Percentiles rank a stretch among this genome's conserved stretches.
These are phyloP conservation scores for Naganishia antarctica DNA, from an alignment of 768 basidiomycete species.

Conservation along the genomic window DNA sequence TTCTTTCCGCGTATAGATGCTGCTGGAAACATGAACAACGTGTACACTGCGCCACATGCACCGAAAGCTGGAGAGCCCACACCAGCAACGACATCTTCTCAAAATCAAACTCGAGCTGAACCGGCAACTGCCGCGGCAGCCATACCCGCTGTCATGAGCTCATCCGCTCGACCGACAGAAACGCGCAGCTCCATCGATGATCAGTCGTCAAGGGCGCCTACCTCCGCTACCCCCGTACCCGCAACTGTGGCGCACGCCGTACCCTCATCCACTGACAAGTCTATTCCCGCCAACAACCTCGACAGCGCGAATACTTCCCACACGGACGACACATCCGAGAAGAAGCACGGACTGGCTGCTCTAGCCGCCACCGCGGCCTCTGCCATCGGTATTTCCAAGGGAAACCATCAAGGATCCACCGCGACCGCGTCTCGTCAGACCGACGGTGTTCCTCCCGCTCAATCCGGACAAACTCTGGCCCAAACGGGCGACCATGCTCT, in stretches of 20 bases:
- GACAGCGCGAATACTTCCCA: not conserved
- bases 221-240: too few species aligned
- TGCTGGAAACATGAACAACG: conserved; percentile 50
- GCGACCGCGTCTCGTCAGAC: not conserved
- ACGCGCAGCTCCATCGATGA: not conserved
- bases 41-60: conserved; percentile 46
- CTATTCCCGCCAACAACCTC: not conserved
- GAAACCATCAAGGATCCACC: not conserved
- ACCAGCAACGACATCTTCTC: not conserved
- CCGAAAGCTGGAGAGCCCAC: conserved; percentile 24
- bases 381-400: conserved; percentile 4
- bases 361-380: conserved; percentile 9
- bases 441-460: not conserved
- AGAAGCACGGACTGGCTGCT: conserved; percentile 9
- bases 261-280: not conserved
- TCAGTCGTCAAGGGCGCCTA: too few species aligned
- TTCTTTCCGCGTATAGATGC: conserved; percentile 35
- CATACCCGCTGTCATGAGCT: not conserved
- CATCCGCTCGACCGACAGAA: not conserved
- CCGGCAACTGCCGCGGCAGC: not conserved
- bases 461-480: conserved; percentile 2
- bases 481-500: conserved; percentile 21
- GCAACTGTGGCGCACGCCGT: too few species aligned
- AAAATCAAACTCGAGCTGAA: not conserved
- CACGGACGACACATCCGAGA: not conserved